Percentiles rank a stretch among this genome's conserved stretches.
phyloP scores from a whole-genome alignment of 2,329 filamentous ascomycete species.

The Epichloe typhina region DNA sequence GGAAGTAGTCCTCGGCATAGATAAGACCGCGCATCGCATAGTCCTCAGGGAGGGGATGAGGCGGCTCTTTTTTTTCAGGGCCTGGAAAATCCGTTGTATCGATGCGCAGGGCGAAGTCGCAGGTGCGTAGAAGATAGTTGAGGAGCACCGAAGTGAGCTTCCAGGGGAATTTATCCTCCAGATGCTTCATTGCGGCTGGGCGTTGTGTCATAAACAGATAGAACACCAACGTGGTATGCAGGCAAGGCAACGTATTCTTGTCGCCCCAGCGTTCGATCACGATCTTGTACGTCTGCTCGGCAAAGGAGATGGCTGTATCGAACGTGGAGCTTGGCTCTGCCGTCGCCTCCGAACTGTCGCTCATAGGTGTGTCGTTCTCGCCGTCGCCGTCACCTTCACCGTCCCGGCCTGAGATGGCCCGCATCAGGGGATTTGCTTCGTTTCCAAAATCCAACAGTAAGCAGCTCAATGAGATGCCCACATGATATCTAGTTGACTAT shows the following conservation, averaged over 20 bases:
- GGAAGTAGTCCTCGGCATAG: constrained; percentile 47
- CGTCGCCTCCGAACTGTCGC: constrained; percentile 12
- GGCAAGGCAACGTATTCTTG: constrained; percentile 44
- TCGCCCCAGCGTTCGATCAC: constrained; percentile 41
- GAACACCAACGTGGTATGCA: constrained; percentile 51
- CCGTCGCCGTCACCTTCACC: constrained; percentile 17
- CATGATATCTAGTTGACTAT: constrained; percentile 16
- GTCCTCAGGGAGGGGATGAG: constrained; percentile 53
- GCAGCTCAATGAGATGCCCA: constrained; percentile 19
- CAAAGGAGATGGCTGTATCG: constrained; percentile 25
- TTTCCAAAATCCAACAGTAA: constrained; percentile 21
- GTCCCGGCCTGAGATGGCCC: constrained; percentile 18
- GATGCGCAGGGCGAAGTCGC: constrained; percentile 22
- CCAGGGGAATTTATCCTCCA: constrained; percentile 40
- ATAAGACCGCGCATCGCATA: constrained; percentile 51
- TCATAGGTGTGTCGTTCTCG: constrained; percentile 15
- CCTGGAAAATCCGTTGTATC: constrained; percentile 33
- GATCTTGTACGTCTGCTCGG: constrained; percentile 29
- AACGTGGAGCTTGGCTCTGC: constrained; percentile 16
- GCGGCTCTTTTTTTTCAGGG: constrained; percentile 26
- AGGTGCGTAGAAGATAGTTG: constrained; percentile 20
- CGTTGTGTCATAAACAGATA: constrained; percentile 29
- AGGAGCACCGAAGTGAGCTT: constrained; percentile 24
- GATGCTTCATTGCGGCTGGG: constrained; percentile 1
- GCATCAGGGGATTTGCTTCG: constrained; percentile 33